Percentiles rank a stretch among this genome's conserved stretches.
phyloP scores from a whole-genome alignment of 257 asterid species.

The Mentha longifolia region DNA sequence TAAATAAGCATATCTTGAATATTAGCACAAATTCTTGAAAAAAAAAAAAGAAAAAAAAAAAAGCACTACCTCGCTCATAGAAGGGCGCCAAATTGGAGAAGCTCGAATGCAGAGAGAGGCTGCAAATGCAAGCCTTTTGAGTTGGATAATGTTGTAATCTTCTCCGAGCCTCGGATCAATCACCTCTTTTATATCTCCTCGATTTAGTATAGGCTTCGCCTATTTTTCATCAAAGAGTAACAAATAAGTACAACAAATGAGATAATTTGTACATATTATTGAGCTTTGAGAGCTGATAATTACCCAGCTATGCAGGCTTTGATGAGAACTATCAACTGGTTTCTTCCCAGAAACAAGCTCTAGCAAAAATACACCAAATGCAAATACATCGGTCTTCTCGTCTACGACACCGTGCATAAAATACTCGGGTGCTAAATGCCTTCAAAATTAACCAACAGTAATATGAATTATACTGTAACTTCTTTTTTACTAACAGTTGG shows the following conservation, averaged over 20 bases:
- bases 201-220: slow-evolving; percentile 84
- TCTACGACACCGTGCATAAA: slow-evolving; percentile 98
- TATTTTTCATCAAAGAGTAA: slow-evolving; percentile 16
- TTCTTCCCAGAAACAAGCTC: slow-evolving; percentile 89
- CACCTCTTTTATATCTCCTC: slow-evolving; percentile 66
- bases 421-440: slow-evolving; percentile 97
- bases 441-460: slow-evolving; percentile 21
- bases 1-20: slow-evolving; percentile 19
- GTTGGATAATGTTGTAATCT: slow-evolving; percentile 55
- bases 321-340: slow-evolving; percentile 89
- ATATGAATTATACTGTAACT: background rate
- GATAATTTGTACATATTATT: background rate
- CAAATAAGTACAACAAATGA: background rate
- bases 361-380: slow-evolving; percentile 82
- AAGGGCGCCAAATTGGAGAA: slow-evolving; percentile 89
- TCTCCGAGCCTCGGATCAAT: slow-evolving; percentile 78
- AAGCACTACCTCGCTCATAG: slow-evolving; percentile 79
- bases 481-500: background rate
- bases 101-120: slow-evolving; percentile 93
- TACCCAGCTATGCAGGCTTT: slow-evolving; percentile 96
- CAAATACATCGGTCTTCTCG: slow-evolving; percentile 97
- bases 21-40: slow-evolving; percentile 1
- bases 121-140: slow-evolving; percentile 68
- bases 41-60: too few species aligned
- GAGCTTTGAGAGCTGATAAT: slow-evolving; percentile 10